Conservation (phyloP, 495 filamentous ascomycete species). For the Barbatosphaeria neglecta region DNA sequence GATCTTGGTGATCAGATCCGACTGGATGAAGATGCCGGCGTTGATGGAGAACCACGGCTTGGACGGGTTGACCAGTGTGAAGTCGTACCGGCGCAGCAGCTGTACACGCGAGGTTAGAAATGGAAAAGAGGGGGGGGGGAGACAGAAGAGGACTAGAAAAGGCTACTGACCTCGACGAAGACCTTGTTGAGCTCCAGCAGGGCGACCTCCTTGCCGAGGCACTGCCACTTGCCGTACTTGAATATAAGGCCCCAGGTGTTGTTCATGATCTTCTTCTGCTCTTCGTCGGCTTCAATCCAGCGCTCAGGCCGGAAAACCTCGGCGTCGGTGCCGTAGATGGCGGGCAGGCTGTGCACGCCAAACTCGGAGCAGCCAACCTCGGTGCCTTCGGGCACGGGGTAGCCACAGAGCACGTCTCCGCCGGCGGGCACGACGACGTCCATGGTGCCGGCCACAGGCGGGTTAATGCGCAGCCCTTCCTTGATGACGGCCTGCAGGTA, state of each 20-base stretch:
- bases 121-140: neutral
- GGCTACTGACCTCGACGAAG: conserved; percentile 10
- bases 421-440: conserved; percentile 29
- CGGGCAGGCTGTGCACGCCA: conserved; percentile 15
- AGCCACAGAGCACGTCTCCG: conserved; percentile 37
- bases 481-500: conserved; percentile 40
- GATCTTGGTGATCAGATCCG: neutral
- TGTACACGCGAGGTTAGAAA: neutral
- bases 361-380: conserved; percentile 28
- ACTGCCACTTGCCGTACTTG: conserved; percentile 21
- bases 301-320: conserved; percentile 39
- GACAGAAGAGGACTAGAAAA: neutral
- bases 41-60: conserved; percentile 4
- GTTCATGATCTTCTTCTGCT: conserved; percentile 22
- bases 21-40: conserved; percentile 3
- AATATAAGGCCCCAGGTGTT: conserved; percentile 19
- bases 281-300: conserved; percentile 33
- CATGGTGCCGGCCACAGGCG: conserved; percentile 21
- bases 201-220: conserved; percentile 10
- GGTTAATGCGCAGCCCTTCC: conserved; percentile 34
- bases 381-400: conserved; percentile 38
- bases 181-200: conserved; percentile 15
- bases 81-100: conserved; percentile 3
- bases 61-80: conserved; percentile 1
- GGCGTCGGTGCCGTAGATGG: conserved; percentile 34